These are phyloP conservation scores for Ganoderma leucocontextum DNA, from an alignment of 1,284 basidiomycete species.

Conservation along the genomic window DNA sequence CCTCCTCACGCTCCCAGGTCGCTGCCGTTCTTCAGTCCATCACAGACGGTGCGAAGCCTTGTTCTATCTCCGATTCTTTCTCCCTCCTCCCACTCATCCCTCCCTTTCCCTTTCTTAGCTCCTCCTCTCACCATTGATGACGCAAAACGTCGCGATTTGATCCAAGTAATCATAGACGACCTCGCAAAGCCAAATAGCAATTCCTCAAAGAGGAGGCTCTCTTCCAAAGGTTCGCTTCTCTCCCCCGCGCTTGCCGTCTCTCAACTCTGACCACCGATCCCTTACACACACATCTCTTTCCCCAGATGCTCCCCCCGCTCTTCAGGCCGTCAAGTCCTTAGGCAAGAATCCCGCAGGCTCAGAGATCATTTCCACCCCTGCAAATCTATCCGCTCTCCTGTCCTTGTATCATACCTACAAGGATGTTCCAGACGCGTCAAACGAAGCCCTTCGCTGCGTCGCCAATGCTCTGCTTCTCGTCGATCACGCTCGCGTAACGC, in stretches of 20 bases:
- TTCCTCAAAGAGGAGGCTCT: constrained; percentile 52
- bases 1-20: constrained; percentile 55
- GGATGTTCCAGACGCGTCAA: constrained; percentile 65
- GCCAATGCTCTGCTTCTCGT: constrained; percentile 80
- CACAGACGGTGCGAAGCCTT: constrained; percentile 47
- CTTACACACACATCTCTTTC: not conserved
- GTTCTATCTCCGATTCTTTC: constrained; percentile 22
- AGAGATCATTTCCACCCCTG: constrained; percentile 60
- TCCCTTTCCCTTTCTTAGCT: constrained; percentile 37
- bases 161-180: constrained; percentile 68
- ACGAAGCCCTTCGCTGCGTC: constrained; percentile 76
- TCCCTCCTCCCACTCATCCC: not conserved
- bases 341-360: constrained; percentile 79
- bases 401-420: constrained; percentile 57
- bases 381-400: constrained; percentile 63
- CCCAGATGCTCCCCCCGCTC: constrained; percentile 67
- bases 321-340: constrained; percentile 79
- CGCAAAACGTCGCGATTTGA: constrained; percentile 54
- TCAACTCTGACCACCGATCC: constrained; percentile 10
- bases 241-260: not conserved
- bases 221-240: constrained; percentile 54
- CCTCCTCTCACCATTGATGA: constrained; percentile 54
- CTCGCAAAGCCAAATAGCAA: constrained; percentile 49
- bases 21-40: constrained; percentile 56
- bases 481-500: constrained; percentile 64